Conservation (phyloP, 169 alveolate species). For the Toxoplasma gondii region DNA sequence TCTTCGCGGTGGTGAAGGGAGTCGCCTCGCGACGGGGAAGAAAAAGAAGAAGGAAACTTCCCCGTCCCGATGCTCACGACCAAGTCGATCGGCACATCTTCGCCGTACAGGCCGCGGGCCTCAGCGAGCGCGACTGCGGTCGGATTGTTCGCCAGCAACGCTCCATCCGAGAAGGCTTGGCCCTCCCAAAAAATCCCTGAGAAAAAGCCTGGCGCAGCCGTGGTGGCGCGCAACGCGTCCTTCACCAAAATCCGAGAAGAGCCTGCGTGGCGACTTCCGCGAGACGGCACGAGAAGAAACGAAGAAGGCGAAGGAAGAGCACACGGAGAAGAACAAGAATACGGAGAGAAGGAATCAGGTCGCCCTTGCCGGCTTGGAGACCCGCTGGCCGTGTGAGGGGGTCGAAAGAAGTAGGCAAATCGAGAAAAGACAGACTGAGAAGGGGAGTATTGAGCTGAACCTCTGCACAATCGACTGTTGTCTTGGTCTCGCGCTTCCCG, state of each 20-base stretch:
- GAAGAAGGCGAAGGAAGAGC: neutral
- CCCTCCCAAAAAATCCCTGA: slow-evolving; percentile 79
- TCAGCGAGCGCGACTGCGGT: slow-evolving; percentile 83
- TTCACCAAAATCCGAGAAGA: slow-evolving; percentile 72
- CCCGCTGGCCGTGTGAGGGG: neutral
- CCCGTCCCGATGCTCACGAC: slow-evolving; percentile 88
- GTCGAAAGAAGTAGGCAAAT: too few species aligned
- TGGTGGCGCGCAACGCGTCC: slow-evolving; percentile 85
- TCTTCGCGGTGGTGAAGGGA: slow-evolving; percentile 55
- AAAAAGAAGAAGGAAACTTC: neutral
- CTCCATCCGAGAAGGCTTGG: slow-evolving; percentile 83
- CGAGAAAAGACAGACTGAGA: neutral
- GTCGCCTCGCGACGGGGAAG: neutral
- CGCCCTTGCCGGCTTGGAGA: too few species aligned
- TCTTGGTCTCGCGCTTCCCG: too few species aligned
- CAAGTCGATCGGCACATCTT: slow-evolving; percentile 78
- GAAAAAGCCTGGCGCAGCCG: slow-evolving; percentile 89
- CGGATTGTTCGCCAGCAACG: slow-evolving; percentile 87
- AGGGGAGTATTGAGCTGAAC: too few species aligned
- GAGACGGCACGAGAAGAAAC: neutral
- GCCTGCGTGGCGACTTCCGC: slow-evolving; percentile 69
- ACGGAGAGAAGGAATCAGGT: too few species aligned
- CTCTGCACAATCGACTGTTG: too few species aligned
- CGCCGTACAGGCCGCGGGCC: slow-evolving; percentile 78
- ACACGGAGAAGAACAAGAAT: neutral